phyloP scores from a whole-genome alignment of 305 asterid genomes.

The Rubia balearica region DNA sequence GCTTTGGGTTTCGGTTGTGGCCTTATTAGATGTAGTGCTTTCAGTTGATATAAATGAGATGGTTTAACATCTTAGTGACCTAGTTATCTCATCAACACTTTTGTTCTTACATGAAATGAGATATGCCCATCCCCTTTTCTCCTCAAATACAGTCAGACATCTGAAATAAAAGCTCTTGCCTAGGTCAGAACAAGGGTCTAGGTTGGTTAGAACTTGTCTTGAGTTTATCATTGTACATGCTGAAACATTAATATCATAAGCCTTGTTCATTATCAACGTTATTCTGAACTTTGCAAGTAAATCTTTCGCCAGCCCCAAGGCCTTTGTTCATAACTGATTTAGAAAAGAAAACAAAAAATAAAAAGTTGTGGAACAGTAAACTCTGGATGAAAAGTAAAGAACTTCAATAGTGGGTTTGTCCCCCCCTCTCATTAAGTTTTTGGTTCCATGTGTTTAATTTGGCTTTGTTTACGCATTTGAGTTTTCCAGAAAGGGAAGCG shows the following conservation, averaged over 20 bases:
- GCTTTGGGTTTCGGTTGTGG: not conserved
- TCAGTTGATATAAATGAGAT: not conserved
- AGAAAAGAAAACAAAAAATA: not conserved
- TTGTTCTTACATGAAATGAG: not conserved
- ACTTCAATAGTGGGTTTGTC: not conserved
- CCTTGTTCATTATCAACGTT: not conserved
- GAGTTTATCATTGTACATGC: not conserved
- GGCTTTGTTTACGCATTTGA: not conserved
- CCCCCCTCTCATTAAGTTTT: not conserved
- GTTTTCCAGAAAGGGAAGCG: not conserved
- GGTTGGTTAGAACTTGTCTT: not conserved
- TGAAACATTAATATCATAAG: not conserved
- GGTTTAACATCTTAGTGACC: not conserved
- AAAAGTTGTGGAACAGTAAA: not conserved
- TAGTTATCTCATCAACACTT: no score
- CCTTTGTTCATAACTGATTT: not conserved
- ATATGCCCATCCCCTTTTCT: not conserved
- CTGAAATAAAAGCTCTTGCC: constrained; percentile 1
- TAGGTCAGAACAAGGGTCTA: not conserved
- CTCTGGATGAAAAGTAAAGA: not conserved
- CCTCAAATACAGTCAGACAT: not conserved
- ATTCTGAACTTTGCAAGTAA: not conserved
- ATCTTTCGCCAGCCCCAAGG: not conserved
- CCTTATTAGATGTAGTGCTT: not conserved
- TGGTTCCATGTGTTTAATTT: not conserved